phyloP scores from a whole-genome alignment of 169 alveolate genomes.

The Eimeria sp. region DNA sequence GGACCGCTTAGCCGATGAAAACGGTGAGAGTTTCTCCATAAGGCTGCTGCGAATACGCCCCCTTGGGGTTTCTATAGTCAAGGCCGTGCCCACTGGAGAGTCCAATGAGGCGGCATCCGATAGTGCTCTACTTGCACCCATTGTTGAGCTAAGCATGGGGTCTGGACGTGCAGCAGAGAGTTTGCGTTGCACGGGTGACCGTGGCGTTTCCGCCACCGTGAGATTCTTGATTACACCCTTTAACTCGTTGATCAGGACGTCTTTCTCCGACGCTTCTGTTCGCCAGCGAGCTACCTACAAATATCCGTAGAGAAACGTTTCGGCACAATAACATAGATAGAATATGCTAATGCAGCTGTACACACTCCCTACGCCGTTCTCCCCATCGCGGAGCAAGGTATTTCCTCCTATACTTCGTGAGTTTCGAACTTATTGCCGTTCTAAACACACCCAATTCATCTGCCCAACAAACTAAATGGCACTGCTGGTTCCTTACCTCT shows the following conservation, averaged over 20 bases:
- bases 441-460: not conserved
- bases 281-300: constrained; percentile 50
- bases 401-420: not conserved
- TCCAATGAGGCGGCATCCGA: constrained; percentile 32
- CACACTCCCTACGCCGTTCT: not conserved
- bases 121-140: not conserved
- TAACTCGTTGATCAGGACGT: constrained; percentile 12
- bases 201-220: constrained; percentile 19
- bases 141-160: not conserved
- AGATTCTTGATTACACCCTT: constrained; percentile 26
- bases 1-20: not conserved
- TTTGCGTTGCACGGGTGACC: constrained; percentile 37
- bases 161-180: constrained; percentile 47
- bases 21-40: not conserved
- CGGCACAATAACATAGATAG: not conserved
- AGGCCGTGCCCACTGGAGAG: constrained; percentile 19
- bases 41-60: constrained; percentile 62
- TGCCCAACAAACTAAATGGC: not conserved
- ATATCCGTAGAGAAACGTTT: not conserved
- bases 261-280: constrained; percentile 46
- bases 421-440: not conserved
- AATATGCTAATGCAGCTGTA: not conserved
- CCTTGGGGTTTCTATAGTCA: constrained; percentile 34
- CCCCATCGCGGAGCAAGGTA: not conserved
- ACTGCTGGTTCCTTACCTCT: not conserved